Evolutionary conservation across 495 filamentous ascomycete genomes (phyloP).

Genomic region (Penicillium robsamsonii): DNA sequence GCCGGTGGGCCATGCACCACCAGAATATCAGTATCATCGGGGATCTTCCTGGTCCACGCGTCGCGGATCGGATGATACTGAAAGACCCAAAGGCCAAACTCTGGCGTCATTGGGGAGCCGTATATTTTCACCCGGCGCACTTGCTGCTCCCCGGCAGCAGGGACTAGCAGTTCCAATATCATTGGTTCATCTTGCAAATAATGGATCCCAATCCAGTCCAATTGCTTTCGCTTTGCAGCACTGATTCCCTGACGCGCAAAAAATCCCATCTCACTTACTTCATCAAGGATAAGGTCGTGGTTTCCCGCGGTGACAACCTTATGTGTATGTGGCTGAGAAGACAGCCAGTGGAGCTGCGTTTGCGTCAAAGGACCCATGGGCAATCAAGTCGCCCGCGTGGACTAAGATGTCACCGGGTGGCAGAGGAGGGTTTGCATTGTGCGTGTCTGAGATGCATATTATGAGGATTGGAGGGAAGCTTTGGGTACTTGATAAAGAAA

Average conservation of each 20-base stretch:
- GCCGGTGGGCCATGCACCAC: conserved; percentile 60
- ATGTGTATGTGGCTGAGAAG: conserved; percentile 54
- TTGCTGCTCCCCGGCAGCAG: conserved; percentile 27
- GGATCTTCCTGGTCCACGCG: conserved; percentile 40
- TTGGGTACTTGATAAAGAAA: background rate
- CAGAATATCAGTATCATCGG: conserved; percentile 63
- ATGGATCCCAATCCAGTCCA: conserved; percentile 43
- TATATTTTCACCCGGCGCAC: conserved; percentile 33
- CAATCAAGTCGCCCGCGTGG: conserved; percentile 46
- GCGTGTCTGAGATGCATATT: conserved; percentile 27
- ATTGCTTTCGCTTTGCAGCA: conserved; percentile 15
- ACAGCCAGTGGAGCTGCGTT: conserved; percentile 63
- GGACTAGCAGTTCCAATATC: conserved; percentile 42
- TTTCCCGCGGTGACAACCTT: conserved; percentile 71
- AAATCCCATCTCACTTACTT: conserved; percentile 33
- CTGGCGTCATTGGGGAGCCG: conserved; percentile 50
- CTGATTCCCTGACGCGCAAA: conserved; percentile 13
- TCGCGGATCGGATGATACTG: conserved; percentile 36
- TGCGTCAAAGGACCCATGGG: conserved; percentile 57
- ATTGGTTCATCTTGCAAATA: conserved; percentile 48
- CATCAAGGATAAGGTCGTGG: background rate
- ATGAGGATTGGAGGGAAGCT: conserved; percentile 4
- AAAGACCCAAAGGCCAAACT: conserved; percentile 47
- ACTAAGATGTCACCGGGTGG: conserved; percentile 26
- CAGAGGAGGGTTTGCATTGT: conserved; percentile 16